phyloP scores from a whole-genome alignment of 768 basidiomycete genomes.

The Pleurotus tuber-regium region DNA sequence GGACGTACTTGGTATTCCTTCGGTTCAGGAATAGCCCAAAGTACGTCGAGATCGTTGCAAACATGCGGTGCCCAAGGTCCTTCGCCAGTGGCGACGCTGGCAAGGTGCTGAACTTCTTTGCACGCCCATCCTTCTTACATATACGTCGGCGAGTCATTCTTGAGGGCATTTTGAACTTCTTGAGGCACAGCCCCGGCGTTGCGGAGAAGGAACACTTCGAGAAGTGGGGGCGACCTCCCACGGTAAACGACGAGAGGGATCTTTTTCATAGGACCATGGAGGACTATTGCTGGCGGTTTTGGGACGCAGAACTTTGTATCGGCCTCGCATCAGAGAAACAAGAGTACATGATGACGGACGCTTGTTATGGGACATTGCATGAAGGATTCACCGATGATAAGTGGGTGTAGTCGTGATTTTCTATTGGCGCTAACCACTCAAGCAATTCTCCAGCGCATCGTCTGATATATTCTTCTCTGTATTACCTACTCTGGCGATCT shows the following conservation, averaged over 20 bases:
- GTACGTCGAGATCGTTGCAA: conserved; percentile 37
- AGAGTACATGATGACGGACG: conserved; percentile 54
- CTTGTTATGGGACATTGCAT: conserved; percentile 52
- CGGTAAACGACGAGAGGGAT: neutral
- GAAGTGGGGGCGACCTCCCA: neutral
- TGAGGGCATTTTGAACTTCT: conserved; percentile 1
- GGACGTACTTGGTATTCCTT: conserved; percentile 52
- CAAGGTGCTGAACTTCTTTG: neutral
- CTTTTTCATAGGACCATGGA: conserved; percentile 28
- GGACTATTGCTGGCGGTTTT: conserved; percentile 45
- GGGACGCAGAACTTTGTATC: conserved; percentile 50
- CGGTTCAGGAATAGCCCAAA: conserved; percentile 55
- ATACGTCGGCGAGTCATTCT: conserved; percentile 9
- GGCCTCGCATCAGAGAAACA: conserved; percentile 53
- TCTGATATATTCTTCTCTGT: conserved; percentile 56
- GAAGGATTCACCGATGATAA: conserved; percentile 43
- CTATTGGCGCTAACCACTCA: neutral
- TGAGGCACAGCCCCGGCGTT: conserved; percentile 8
- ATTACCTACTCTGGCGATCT: conserved; percentile 50
- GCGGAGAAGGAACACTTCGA: neutral
- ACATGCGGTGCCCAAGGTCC: neutral
- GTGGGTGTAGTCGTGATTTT: conserved; percentile 25
- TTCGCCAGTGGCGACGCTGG: neutral
- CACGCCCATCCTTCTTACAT: conserved; percentile 9
- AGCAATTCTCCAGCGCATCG: conserved; percentile 28